Percentiles rank a stretch among this genome's conserved stretches.
Evolutionary conservation across 805 yeast genomes (phyloP).

Genomic region (Blastobotrys americana): DNA sequence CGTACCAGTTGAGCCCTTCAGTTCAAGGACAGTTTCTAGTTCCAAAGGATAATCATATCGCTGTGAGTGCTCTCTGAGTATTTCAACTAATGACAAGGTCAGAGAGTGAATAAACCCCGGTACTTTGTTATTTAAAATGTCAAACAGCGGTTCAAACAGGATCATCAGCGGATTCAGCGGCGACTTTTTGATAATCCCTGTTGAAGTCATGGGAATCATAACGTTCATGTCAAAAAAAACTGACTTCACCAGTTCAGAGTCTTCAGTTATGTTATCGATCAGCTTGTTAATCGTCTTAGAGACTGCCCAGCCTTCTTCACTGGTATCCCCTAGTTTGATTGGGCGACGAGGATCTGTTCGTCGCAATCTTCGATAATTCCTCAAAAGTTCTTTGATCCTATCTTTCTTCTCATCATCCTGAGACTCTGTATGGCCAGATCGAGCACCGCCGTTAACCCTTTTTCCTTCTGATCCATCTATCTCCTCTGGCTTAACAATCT

Average conservation of each 20-base stretch:
- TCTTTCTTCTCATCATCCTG: slow-evolving; percentile 10
- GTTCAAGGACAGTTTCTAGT: neutral
- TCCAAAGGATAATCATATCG: neutral
- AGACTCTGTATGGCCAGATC: slow-evolving; percentile 19
- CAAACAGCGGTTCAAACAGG: slow-evolving; percentile 17
- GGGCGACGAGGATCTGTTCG: slow-evolving; percentile 37
- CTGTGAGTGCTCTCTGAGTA: slow-evolving; percentile 6
- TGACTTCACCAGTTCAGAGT: slow-evolving; percentile 21
- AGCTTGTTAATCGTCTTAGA: slow-evolving; percentile 35
- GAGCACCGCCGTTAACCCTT: no score
- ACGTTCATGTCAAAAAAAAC: slow-evolving; percentile 31
- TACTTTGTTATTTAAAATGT: slow-evolving; percentile 9
- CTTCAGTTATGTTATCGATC: slow-evolving; percentile 13
- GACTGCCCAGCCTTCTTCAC: slow-evolving; percentile 37
- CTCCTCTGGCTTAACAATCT: slow-evolving; percentile 10
- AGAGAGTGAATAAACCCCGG: slow-evolving; percentile 10
- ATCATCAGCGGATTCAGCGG: slow-evolving; percentile 6
- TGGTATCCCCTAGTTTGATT: slow-evolving; percentile 39
- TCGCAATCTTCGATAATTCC: slow-evolving; percentile 44
- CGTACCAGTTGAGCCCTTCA: no score
- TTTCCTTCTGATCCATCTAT: no score
- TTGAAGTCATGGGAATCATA: slow-evolving; percentile 22
- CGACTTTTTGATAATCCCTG: slow-evolving; percentile 10
- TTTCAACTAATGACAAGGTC: slow-evolving; percentile 4
- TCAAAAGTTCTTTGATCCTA: slow-evolving; percentile 34